Base-by-base conservation (phyloP, 768 basidiomycete species). In the Amanita molliuscula region DNA sequence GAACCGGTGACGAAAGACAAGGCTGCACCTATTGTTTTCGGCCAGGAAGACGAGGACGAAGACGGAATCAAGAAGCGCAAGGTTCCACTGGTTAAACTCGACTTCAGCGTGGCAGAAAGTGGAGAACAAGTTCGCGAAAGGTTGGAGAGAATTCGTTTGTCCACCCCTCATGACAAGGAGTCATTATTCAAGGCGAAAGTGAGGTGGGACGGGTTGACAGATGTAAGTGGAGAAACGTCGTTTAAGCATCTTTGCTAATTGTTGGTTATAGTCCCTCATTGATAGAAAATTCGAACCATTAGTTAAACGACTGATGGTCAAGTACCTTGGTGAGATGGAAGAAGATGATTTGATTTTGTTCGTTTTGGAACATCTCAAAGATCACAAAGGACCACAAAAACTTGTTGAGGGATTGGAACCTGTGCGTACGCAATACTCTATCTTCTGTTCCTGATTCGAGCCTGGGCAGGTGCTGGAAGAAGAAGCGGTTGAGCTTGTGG, bases 261-360 rank as follows among this genome's bases (percentile, higher is more conserved):
- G 16, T 36, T 35, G n/a, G 28, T 26, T 46, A 46, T 56, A 94
- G 92, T 68, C 69, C 26, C 74, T 88, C 65, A 84, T 95, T 57
- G 86, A 88, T 57, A 77, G 81, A 36, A 96, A 95, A 65, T 72
- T 97, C 15, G 86, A 91, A 62, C 84, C 89, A 26, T 68, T 94
- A 47, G 80, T 92, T 23, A 86, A 88, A 55, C 77, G 79, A 6
- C 74, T 85, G 56, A 91, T 97, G 81, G 74, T 77, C 31, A 85
- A 87, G 62, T 90, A 88, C 59, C 79, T 97, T 10, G 93, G 92
- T 52, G 91, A 94, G 60, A 76, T 92, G 60, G 89, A 93, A 53
- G 93, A 95, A 60, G 89, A 93, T 54, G 93, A 97, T 60, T 75
- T 96, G 53, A 84, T 92, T 50, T 88, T 95, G 79, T 96, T 92